These are phyloP conservation scores for Rusavskia elegans DNA, from an alignment of 495 filamentous ascomycete species.

Conservation along the genomic window DNA sequence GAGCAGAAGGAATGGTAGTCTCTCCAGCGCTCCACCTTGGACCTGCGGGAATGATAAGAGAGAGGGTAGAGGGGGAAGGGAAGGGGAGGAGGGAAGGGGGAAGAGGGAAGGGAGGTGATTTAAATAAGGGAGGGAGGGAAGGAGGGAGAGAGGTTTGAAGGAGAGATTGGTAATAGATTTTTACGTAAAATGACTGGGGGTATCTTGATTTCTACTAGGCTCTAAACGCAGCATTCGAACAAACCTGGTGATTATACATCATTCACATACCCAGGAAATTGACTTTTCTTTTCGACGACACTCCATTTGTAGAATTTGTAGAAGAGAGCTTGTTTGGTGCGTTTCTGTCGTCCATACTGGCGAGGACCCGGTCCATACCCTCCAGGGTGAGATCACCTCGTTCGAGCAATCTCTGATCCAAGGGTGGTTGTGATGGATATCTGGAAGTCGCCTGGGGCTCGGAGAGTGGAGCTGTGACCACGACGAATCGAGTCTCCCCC, in stretches of 20 bases:
- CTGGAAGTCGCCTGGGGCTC: conserved; percentile 15
- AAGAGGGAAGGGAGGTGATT: background rate
- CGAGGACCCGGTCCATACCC: conserved; percentile 35
- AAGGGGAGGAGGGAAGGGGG: background rate
- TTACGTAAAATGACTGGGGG: background rate
- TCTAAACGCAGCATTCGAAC: background rate
- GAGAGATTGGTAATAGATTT: background rate
- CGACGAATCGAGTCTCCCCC: conserved; percentile 46
- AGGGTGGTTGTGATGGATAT: conserved; percentile 13
- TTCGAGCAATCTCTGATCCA: conserved; percentile 29
- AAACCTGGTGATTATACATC: background rate
- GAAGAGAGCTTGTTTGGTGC: background rate
- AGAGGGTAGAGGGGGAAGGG: background rate
- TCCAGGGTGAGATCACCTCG: conserved; percentile 33
- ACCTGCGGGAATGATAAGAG: conserved; percentile 5
- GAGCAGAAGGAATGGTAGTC: conserved; percentile 38
- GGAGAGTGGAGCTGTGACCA: conserved; percentile 30
- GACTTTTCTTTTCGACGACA: background rate
- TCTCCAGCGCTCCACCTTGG: conserved; percentile 43
- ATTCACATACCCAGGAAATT: background rate
- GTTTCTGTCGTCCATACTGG: conserved; percentile 22
- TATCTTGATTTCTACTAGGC: background rate
- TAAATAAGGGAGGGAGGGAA: background rate
- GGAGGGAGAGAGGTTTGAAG: background rate
- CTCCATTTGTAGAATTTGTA: background rate